These are phyloP conservation scores for Thielaviopsis punctulata DNA, from an alignment of 2,329 filamentous ascomycete species.

Conservation along the genomic window DNA sequence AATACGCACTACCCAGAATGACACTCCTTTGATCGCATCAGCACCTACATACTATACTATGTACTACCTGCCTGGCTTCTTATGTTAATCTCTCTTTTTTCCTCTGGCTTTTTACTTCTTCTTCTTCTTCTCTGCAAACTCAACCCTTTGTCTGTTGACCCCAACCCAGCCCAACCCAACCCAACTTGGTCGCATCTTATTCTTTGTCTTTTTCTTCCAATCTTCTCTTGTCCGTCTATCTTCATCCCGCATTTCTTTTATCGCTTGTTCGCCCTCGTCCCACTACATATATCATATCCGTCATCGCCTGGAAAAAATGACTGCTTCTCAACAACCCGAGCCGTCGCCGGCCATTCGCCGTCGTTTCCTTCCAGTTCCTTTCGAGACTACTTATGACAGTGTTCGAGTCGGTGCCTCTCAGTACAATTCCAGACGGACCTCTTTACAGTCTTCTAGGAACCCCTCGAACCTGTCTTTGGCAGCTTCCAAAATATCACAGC, in stretches of 20 bases:
- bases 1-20: background rate
- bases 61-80: background rate
- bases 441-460: no score
- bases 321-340: background rate
- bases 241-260: no score
- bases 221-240: no score
- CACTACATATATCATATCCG: no score
- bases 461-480: no score
- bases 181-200: background rate
- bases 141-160: background rate
- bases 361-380: conserved; percentile 50
- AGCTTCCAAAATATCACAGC: no score
- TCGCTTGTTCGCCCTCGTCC: no score
- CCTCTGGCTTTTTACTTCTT: background rate
- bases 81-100: background rate
- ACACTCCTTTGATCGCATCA: background rate
- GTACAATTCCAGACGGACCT: no score
- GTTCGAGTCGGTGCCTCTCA: conserved; percentile 28
- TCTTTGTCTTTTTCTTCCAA: background rate
- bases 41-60: background rate
- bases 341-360: conserved; percentile 23
- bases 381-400: conserved; percentile 53
- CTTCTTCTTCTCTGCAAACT: background rate
- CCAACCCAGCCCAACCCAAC: background rate
- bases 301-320: no score